Conservation (phyloP, 2,329 filamentous ascomycete genomes). For the Ceratocystis papillata region DNA sequence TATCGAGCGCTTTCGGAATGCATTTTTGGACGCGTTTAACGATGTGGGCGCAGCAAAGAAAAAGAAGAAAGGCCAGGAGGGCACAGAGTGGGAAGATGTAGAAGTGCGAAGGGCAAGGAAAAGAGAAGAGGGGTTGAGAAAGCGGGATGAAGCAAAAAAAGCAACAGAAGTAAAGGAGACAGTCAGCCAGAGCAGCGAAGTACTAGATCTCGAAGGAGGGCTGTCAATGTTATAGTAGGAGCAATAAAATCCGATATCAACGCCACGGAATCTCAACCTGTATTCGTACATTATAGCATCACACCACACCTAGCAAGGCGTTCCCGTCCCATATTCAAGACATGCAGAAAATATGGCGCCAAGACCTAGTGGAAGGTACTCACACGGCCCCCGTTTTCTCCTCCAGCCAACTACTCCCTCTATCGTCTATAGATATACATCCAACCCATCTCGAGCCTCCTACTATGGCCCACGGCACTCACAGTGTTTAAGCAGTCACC, state of each 20-base stretch:
- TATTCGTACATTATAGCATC: conserved; percentile 15
- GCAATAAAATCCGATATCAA: neutral
- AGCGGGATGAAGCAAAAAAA: conserved; percentile 26
- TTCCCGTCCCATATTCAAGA: neutral
- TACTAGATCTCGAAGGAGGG: neutral
- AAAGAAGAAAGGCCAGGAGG: conserved; percentile 25
- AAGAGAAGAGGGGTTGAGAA: conserved; percentile 46
- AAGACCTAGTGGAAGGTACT: neutral
- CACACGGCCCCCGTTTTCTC: neutral
- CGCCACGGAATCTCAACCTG: conserved; percentile 4
- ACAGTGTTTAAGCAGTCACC: conserved; percentile 37
- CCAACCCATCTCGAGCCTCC: neutral
- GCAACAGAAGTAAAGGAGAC: conserved; percentile 24
- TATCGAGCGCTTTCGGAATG: conserved; percentile 51
- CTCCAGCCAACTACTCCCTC: neutral
- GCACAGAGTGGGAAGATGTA: conserved; percentile 46
- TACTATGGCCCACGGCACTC: neutral
- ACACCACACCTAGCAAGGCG: neutral
- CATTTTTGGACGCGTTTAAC: conserved; percentile 32
- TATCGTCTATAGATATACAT: conserved; percentile 11
- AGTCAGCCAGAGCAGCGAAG: neutral
- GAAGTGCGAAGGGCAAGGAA: conserved; percentile 44
- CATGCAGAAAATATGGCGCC: neutral
- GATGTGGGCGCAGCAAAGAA: conserved; percentile 27
- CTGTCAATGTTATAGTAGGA: neutral